These are phyloP conservation scores for Heracleum sosnowskyi DNA, from an alignment of 129 eudicot species.

Conservation along the genomic window DNA sequence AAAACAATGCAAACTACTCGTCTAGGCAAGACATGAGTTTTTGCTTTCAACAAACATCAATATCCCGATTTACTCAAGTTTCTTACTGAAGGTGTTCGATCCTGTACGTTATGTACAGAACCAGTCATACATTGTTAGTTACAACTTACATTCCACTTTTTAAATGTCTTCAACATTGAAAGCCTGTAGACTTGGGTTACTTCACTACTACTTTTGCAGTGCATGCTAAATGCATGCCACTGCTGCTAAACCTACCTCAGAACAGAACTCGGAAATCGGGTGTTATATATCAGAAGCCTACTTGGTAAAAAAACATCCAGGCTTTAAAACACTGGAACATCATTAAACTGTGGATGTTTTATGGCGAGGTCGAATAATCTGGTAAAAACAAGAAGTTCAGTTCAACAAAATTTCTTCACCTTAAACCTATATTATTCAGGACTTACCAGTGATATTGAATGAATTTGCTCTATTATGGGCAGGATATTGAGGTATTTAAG, in stretches of 20 bases:
- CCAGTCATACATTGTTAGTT: background rate
- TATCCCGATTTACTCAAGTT: constrained; percentile 4
- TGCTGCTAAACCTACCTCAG: background rate
- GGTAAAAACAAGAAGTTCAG: background rate
- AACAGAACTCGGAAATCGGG: background rate
- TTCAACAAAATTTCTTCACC: background rate
- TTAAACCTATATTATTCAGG: background rate
- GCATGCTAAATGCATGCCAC: background rate
- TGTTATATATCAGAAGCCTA: background rate
- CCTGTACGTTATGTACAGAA: background rate
- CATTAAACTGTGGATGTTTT: background rate
- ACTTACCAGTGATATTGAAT: background rate
- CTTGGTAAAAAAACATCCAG: background rate
- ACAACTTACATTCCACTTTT: no score
- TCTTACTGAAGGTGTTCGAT: background rate
- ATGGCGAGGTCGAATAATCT: background rate
- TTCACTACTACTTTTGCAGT: background rate
- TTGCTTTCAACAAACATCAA: background rate
- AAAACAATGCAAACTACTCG: background rate
- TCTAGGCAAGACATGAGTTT: background rate
- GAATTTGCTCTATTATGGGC: background rate
- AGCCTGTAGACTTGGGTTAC: background rate
- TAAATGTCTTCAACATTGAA: background rate
- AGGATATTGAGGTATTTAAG: background rate
- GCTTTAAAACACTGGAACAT: background rate